These are phyloP conservation scores for Pyrenochaeta sp. DNA, from an alignment of 2,329 filamentous ascomycete species.

Conservation along the genomic window DNA sequence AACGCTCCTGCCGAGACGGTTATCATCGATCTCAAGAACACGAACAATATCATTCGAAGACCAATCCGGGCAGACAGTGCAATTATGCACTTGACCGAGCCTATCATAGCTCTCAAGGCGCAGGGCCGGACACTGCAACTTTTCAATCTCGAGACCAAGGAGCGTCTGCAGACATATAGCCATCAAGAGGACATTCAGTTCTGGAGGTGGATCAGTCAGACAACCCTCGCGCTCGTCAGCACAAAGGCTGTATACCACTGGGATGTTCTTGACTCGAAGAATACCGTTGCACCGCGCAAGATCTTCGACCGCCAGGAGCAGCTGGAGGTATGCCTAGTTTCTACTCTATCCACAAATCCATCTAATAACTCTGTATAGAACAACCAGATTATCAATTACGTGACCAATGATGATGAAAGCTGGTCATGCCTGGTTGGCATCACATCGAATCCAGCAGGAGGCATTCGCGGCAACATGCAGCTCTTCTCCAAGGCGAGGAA, in stretches of 20 bases:
- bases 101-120: conserved; percentile 96
- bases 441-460: conserved; percentile 88
- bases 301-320: conserved; percentile 95
- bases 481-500: conserved; percentile 95
- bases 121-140: conserved; percentile 95
- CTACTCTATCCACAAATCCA: background rate
- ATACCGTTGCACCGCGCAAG: conserved; percentile 79
- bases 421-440: conserved; percentile 99
- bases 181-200: conserved; percentile 98
- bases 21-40: conserved; percentile 97
- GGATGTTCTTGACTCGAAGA: conserved; percentile 89
- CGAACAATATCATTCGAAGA: conserved; percentile 91
- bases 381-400: conserved; percentile 99
- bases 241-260: conserved; percentile 94
- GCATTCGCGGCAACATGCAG: conserved; percentile 96
- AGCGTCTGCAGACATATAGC: conserved; percentile 94
- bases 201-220: conserved; percentile 99
- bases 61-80: conserved; percentile 99
- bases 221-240: conserved; percentile 86
- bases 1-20: conserved; percentile 89
- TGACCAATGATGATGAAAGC: conserved; percentile 92
- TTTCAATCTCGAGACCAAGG: conserved; percentile 91
- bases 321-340: conserved; percentile 70
- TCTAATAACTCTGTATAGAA: conserved; percentile 62
- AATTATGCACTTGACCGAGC: conserved; percentile 98